Evolutionary conservation across 2,329 filamentous ascomycete species (phyloP).

Genomic region (Curvularia verruculosa): DNA sequence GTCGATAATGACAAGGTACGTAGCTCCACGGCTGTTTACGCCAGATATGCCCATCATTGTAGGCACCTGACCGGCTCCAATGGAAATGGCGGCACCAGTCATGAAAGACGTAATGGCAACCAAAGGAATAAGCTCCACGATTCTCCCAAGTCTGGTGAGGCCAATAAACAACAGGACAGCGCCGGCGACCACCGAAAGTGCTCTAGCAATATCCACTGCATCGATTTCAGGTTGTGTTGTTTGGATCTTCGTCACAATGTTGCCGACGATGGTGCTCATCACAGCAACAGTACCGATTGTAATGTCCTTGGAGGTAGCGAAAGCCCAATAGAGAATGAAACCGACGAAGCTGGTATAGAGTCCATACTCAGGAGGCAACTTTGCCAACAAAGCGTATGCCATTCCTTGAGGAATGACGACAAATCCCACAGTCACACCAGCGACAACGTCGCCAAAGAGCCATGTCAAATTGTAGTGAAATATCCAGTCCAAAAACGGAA

Average conservation of each 20-base stretch:
- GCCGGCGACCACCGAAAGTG: constrained; percentile 79
- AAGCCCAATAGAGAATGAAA: constrained; percentile 94
- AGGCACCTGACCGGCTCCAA: constrained; percentile 82
- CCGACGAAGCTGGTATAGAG: constrained; percentile 97
- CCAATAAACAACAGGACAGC: constrained; percentile 81
- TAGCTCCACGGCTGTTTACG: constrained; percentile 76
- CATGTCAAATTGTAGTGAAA: constrained; percentile 86
- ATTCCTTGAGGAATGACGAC: constrained; percentile 96
- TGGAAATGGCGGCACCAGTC: constrained; percentile 93
- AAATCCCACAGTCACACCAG: constrained; percentile 76
- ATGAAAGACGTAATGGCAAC: constrained; percentile 94
- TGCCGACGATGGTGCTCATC: constrained; percentile 88
- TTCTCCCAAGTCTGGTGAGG: constrained; percentile 79
- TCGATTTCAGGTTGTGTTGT: constrained; percentile 54
- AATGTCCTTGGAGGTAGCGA: constrained; percentile 97
- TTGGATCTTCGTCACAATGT: constrained; percentile 70
- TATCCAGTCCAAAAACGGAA: constrained; percentile 93
- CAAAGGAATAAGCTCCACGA: constrained; percentile 92
- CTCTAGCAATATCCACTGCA: constrained; percentile 70
- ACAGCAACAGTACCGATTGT: constrained; percentile 98
- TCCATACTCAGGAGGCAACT: constrained; percentile 80
- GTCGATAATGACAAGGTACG: constrained; percentile 86
- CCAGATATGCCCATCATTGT: constrained; percentile 78
- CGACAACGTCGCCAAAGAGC: constrained; percentile 86
- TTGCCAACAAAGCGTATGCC: constrained; percentile 88